Percentiles rank a stretch among this genome's conserved stretches.
Conservation (phyloP, 78 protist species). For the Mantamonas sphyraenae region DNA sequence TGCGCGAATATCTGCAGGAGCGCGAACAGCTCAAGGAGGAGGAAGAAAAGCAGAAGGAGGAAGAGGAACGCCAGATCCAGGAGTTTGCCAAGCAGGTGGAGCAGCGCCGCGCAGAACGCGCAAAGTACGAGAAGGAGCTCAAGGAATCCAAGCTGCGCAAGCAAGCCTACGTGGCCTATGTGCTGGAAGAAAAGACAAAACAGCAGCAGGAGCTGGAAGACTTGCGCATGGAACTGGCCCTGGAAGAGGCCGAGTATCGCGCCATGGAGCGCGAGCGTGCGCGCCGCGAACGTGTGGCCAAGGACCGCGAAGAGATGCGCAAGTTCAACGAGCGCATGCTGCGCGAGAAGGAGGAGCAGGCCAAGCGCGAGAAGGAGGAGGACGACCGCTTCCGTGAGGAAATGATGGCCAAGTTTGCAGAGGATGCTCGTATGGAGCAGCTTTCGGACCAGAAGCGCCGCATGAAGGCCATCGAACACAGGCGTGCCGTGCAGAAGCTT, state of each 20-base stretch:
- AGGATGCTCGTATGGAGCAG: constrained; percentile 58
- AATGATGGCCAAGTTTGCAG: constrained; percentile 55
- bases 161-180: too few relatives aligned
- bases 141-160: too few relatives aligned
- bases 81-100: too few relatives aligned
- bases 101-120: too few relatives aligned
- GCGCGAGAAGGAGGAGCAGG: neutral
- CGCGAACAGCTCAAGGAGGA: neutral
- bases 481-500: constrained; percentile 27
- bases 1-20: too few relatives aligned
- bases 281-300: neutral
- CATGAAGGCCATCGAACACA: constrained; percentile 35
- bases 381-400: constrained; percentile 29
- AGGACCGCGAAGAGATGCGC: neutral
- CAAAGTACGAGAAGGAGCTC: too few relatives aligned
- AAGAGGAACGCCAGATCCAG: too few relatives aligned
- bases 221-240: constrained; percentile 11
- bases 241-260: constrained; percentile 10
- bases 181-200: too few relatives aligned
- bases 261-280: neutral
- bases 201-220: too few relatives aligned
- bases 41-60: too few relatives aligned
- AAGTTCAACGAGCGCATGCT: too few relatives aligned
- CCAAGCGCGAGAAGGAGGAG: constrained; percentile 13
- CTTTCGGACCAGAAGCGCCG: constrained; percentile 32